Percentiles rank a stretch among this genome's conserved stretches.
These are phyloP conservation scores for Alternaria solani DNA, from an alignment of 2,329 filamentous ascomycete species.

Conservation along the genomic window DNA sequence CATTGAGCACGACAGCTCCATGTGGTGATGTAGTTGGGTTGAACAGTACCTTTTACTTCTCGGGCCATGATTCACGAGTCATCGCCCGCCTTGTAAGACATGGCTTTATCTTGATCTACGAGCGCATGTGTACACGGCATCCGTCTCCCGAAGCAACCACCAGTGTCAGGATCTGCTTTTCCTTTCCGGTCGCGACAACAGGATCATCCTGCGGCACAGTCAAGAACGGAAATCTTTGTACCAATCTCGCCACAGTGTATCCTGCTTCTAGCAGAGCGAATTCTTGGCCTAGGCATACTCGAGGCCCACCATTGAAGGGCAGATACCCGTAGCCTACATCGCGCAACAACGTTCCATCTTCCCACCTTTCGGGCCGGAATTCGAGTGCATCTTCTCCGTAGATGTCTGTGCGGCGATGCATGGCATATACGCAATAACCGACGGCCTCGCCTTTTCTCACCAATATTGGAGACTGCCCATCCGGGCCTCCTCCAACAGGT, in stretches of 20 bases:
- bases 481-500: constrained; percentile 43
- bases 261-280: constrained; percentile 40
- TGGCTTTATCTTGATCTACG: not conserved
- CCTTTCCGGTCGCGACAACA: constrained; percentile 5
- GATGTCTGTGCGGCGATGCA: constrained; percentile 47
- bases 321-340: constrained; percentile 36
- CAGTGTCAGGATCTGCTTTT: constrained; percentile 24
- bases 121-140: constrained; percentile 11
- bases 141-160: constrained; percentile 25
- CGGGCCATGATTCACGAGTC: too few species aligned
- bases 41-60: too few species aligned
- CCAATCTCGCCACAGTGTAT: constrained; percentile 34
- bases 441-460: constrained; percentile 41
- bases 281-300: constrained; percentile 42
- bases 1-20: too few species aligned
- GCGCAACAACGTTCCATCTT: constrained; percentile 30
- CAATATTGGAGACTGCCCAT: constrained; percentile 42
- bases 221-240: constrained; percentile 31
- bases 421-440: constrained; percentile 38
- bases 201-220: constrained; percentile 9
- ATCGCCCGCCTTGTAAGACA: too few species aligned
- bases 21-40: too few species aligned
- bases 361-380: constrained; percentile 47
- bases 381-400: constrained; percentile 48
- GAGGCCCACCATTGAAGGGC: constrained; percentile 42